phyloP scores from a whole-genome alignment of 164 flowering plant genomes.

The Sextonia rubra region DNA sequence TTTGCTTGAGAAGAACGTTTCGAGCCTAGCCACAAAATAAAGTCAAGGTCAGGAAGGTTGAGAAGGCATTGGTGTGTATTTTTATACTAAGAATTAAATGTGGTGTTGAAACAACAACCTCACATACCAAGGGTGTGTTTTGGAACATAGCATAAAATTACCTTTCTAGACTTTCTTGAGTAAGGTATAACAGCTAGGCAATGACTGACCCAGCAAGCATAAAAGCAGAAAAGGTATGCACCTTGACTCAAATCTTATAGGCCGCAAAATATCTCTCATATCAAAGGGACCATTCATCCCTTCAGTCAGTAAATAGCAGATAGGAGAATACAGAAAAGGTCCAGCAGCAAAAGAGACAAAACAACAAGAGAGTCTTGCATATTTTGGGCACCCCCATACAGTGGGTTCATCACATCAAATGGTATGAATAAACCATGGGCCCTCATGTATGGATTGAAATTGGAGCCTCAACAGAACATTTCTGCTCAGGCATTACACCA shows the following conservation, averaged over 20 bases:
- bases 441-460: neutral
- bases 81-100: no score
- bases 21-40: slow-evolving; percentile 49
- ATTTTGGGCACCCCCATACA: neutral
- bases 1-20: slow-evolving; percentile 63
- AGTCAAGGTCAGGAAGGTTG: neutral
- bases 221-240: no score
- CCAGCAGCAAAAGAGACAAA: neutral
- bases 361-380: neutral
- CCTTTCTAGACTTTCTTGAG: neutral
- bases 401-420: neutral
- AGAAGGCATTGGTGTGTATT: neutral
- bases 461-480: neutral
- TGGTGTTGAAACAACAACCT: neutral
- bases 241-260: no score
- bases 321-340: no score
- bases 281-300: no score
- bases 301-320: no score
- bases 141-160: neutral
- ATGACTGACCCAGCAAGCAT: neutral
- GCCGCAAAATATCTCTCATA: no score
- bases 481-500: neutral
- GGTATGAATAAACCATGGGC: neutral
- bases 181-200: neutral
- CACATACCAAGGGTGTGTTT: neutral